Evolutionary conservation across 2,329 filamentous ascomycete species (phyloP), one percentile per base, ranked within the genome.

Genomic region (Cladophialophora yegresii): DNA sequence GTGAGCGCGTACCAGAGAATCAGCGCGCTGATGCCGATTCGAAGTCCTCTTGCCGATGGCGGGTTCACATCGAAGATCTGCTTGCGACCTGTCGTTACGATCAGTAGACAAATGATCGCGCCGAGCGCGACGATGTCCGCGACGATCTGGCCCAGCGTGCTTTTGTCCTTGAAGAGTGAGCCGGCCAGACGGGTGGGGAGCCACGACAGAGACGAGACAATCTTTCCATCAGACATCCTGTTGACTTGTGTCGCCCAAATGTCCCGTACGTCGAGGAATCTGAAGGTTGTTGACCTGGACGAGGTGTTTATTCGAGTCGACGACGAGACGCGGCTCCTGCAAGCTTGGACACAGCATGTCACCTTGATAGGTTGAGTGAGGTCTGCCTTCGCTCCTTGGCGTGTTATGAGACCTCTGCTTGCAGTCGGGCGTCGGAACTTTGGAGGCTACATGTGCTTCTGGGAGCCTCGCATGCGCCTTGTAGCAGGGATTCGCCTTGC

Each of bases 151-250:
- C 45, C 45, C n/a, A 50, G 45, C 12, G 45, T 16, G 45, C 9
- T 23, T 50, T 9, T 4, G 45, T 50, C 45, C 23, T 50, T 50
- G 45, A 50, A 50, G 4, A 50, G 47, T 3, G 47, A 50, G 3
- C 47, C 20, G n/a, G 23, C 3, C 20, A 50, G 12, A 16, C 23
- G 47, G 4, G 20, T 50, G 1, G 20, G 16, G 10, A 50, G 47
- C 47, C 47, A 50, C 47, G 47, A 50, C 2, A 50, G 47, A 23
- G 47, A 50, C 47, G 47, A 50, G 20, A 50, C 47, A 26, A 50
- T 20, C 20, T 22, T 23, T 12, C 47, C 47, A 20, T n/a, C 47
- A 50, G 47, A 16, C 47, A 50, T 50, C 20, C 1, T 22, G 36
- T 4, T 40, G 36, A 40, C 13, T 6, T 6, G 36, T 40, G 36